Conservation (phyloP, 1,284 basidiomycete species). For the Wallemia ichthyophaga region DNA sequence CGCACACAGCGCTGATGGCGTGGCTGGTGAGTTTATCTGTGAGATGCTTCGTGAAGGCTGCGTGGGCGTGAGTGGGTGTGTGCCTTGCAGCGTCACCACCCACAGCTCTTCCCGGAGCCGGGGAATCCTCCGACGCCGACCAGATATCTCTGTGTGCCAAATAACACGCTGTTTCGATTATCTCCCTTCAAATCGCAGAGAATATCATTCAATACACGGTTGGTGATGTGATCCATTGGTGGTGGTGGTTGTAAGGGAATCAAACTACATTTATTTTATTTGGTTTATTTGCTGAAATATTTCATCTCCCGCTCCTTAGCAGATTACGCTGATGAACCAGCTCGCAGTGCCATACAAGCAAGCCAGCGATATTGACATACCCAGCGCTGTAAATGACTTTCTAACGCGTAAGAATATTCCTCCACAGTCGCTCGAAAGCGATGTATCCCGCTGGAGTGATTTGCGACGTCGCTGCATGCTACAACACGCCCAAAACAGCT, state of each 20-base stretch:
- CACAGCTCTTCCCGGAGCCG: neutral
- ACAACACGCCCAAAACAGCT: neutral
- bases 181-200: too few species aligned
- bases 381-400: neutral
- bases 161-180: neutral
- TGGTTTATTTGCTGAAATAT: too few species aligned
- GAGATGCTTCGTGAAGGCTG: neutral
- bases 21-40: neutral
- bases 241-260: too few species aligned
- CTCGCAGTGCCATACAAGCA: neutral
- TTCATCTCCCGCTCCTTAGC: too few species aligned
- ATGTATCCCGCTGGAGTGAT: neutral
- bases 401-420: neutral
- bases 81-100: neutral
- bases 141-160: neutral
- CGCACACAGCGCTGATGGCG: constrained; percentile 21
- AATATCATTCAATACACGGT: neutral
- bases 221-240: neutral
- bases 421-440: neutral
- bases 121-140: neutral
- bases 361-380: neutral
- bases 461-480: neutral
- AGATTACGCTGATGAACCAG: too few species aligned
- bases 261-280: too few species aligned
- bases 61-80: too few species aligned